Evolutionary conservation across 2,329 filamentous ascomycete species (phyloP), one percentile per base, ranked within the genome.

Genomic region (Reticulascus tulasneorum): DNA sequence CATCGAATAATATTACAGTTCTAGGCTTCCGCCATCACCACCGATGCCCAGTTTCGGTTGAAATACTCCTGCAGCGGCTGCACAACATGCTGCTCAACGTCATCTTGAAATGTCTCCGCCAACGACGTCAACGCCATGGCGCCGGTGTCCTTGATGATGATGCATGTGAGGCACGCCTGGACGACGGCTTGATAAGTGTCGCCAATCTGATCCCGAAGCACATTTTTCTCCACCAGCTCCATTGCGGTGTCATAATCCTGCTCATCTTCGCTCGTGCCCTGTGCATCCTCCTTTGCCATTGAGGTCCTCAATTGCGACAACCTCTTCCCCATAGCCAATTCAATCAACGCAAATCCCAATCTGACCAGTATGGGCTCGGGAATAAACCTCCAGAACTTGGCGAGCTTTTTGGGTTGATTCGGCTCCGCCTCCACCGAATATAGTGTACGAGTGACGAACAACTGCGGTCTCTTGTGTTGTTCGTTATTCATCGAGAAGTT

Each of bases 301-400:
- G n/a, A n/a, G 16, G 15, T 10, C 15, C 35, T 31, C 12, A 25
- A 18, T 5, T 23, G 22, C 11, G 35, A 37, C 13, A 37, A 16
- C 17, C 35, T 23, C 17, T 31, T 31, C 2, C 21, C 35, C 9
- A 37, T n/a, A 9, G 35, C 35, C 16, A 37, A 23, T 18, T 37
- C 35, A 18, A 37, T 27, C 12, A 37, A 24, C 12, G 35, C 35
- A 20, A 37, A 37, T 11, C 35, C 35, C 2, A 37, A 23, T n/a
- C 35, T 15, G 13, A 37, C 23, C 12, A 37, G n/a, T 5, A 37
- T 22, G n/a, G 35, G 35, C 17, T 37, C 35, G 11, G 22, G 28
- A 11, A 32, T 21, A 17, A 21, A 26, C 3, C 28, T 10, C 35
- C 35, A 37, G 29, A 37, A 23, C 16, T 22, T 21, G 9, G 27